phyloP scores from a whole-genome alignment of 2,329 filamentous ascomycete species.

The Sordariomycetes sp. region DNA sequence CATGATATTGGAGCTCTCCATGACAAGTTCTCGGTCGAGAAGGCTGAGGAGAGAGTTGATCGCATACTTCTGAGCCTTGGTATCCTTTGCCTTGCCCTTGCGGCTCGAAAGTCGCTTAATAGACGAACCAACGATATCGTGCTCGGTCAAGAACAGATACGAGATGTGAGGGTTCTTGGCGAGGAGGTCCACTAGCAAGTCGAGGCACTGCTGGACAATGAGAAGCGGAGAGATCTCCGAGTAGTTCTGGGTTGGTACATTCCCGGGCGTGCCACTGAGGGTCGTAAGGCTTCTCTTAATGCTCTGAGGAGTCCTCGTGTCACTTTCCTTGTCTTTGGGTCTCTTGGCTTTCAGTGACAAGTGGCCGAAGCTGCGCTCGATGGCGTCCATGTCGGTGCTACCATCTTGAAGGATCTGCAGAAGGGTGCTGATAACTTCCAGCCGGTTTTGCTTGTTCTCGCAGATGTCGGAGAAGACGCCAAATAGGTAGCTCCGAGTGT shows the following conservation, averaged over 20 bases:
- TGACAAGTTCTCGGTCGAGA: conserved; percentile 87
- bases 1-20: conserved; percentile 96
- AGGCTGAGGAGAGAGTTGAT: conserved; percentile 83
- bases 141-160: conserved; percentile 88
- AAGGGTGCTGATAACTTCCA: conserved; percentile 86
- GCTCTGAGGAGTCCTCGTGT: conserved; percentile 68
- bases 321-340: conserved; percentile 49
- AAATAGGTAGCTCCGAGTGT: conserved; percentile 73
- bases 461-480: conserved; percentile 85
- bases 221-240: conserved; percentile 88
- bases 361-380: conserved; percentile 91
- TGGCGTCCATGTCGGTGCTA: conserved; percentile 82
- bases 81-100: conserved; percentile 84
- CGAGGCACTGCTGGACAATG: conserved; percentile 91
- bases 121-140: conserved; percentile 63
- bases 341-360: conserved; percentile 86
- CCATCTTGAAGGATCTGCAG: conserved; percentile 93
- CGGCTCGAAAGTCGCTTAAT: conserved; percentile 67
- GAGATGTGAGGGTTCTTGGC: conserved; percentile 79
- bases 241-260: conserved; percentile 38
- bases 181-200: conserved; percentile 73
- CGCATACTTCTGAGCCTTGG: conserved; percentile 75
- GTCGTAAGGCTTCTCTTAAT: conserved; percentile 63
- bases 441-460: conserved; percentile 90
- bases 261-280: not conserved